Conservation (phyloP, 257 asterid genomes). For the Rehmannia glutinosa region DNA sequence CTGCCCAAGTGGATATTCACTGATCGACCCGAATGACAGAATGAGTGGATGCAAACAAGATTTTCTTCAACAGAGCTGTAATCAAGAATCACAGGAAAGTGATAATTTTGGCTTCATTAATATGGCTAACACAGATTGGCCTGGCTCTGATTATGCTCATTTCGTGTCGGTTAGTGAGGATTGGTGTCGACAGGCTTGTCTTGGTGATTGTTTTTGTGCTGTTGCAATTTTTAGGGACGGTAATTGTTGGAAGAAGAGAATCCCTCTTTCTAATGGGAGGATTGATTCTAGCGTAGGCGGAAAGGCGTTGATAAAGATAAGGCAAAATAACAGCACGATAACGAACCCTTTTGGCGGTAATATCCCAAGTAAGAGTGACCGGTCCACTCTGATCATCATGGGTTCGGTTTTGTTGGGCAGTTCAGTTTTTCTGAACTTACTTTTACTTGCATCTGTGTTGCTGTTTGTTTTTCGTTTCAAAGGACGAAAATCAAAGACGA, state of each 20-base stretch:
- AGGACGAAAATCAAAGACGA: background rate
- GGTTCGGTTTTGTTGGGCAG: constrained; percentile 12
- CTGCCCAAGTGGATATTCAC: constrained; percentile 33
- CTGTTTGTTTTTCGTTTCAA: no score
- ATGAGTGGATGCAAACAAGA: constrained; percentile 29
- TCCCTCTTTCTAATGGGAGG: constrained; percentile 39
- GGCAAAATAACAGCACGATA: background rate
- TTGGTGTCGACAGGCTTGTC: constrained; percentile 30
- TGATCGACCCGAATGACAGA: constrained; percentile 18
- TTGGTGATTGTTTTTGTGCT: constrained; percentile 46
- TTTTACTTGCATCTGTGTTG: background rate
- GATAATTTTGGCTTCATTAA: background rate
- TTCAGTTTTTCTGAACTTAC: constrained; percentile 13
- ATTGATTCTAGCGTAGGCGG: background rate
- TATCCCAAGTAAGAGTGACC: background rate
- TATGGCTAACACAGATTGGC: constrained; percentile 25
- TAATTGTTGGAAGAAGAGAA: constrained; percentile 39
- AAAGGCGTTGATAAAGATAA: constrained; percentile 27
- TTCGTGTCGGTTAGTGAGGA: constrained; percentile 5
- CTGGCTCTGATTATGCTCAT: background rate
- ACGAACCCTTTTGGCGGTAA: background rate
- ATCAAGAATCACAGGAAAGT: background rate
- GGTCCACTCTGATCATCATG: constrained; percentile 2
- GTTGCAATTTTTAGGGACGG: constrained; percentile 18
- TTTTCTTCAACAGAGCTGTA: constrained; percentile 20